Conservation (phyloP, 345 rosid species). For the Crucihimalaya himalaica region DNA sequence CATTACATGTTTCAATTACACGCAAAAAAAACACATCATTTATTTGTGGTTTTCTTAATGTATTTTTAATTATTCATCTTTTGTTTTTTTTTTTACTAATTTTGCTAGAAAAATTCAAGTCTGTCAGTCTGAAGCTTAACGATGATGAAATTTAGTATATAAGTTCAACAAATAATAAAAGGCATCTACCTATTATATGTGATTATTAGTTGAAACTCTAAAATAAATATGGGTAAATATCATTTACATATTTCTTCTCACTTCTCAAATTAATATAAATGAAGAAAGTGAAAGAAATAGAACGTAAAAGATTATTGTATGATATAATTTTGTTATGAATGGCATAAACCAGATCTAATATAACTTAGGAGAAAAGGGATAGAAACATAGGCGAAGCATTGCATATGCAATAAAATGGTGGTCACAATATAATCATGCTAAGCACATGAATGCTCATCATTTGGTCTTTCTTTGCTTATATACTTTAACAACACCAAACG, state of each 20-base stretch:
- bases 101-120: not conserved
- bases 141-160: not conserved
- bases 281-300: not conserved
- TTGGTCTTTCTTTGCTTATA: slow-evolving; percentile 41
- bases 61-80: no score
- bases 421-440: slow-evolving; percentile 36
- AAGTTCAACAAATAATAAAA: not conserved
- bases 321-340: not conserved
- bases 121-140: not conserved
- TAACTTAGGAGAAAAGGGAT: slow-evolving; percentile 9
- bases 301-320: not conserved
- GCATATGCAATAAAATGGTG: slow-evolving; percentile 33
- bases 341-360: not conserved
- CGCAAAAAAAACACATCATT: no score
- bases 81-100: no score
- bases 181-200: not conserved
- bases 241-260: no score
- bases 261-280: not conserved
- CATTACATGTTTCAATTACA: no score
- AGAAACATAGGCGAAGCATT: slow-evolving; percentile 25
- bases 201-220: no score
- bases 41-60: no score
- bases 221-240: no score
- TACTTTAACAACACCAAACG: slow-evolving; percentile 35
- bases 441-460: slow-evolving; percentile 43